phyloP scores from a whole-genome alignment of 331 rosid genomes.

The Malus hybrid region DNA sequence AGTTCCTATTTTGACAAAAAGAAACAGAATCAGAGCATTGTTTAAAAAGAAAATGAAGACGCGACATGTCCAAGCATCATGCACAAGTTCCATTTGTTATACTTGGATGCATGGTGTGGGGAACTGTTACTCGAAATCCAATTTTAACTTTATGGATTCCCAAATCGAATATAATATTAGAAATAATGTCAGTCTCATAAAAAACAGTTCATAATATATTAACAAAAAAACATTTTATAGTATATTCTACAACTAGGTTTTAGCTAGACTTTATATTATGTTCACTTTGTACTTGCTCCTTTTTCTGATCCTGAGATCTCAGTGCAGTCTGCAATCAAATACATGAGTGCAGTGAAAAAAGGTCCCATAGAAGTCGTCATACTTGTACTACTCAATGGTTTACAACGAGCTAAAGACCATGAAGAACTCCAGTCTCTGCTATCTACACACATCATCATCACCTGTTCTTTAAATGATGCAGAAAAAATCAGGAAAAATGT shows the following conservation, averaged over 20 bases:
- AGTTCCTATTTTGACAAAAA: no score
- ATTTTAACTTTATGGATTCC: not conserved
- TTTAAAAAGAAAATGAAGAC: no score
- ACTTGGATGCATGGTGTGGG: no score
- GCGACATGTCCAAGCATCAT: no score
- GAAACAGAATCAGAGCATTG: no score
- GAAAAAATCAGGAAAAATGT: not conserved
- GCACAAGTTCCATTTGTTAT: no score
- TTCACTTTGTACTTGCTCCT: no score
- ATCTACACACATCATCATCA: not conserved
- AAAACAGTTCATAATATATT: not conserved
- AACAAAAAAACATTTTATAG: no score
- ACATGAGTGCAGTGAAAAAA: not conserved
- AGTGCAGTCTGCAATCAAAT: not conserved
- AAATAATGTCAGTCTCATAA: not conserved
- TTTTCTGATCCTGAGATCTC: not conserved
- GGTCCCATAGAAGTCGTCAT: not conserved
- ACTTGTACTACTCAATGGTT: not conserved
- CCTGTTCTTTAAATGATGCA: not conserved
- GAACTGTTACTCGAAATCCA: not conserved
- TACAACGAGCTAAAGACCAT: not conserved
- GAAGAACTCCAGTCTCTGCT: not conserved
- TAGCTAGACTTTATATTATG: not conserved
- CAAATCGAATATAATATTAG: not conserved
- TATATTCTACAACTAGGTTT: not conserved